Conservation (phyloP, 176 grass and related monocot genomes). For the Zea mays region Zm-B73-REFERENCE-NAM-5.0 NC_050104.1:114427001-114427500, state of each 20-base stretch:
- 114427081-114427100: slow-evolving; percentile 54
- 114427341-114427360: background rate
- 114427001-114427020: slow-evolving; percentile 67
- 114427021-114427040: slow-evolving; percentile 38
- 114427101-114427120: slow-evolving; percentile 94
- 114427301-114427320: background rate
- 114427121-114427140: slow-evolving; percentile 83
- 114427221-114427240: background rate
- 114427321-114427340: background rate
- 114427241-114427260: background rate
- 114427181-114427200: slow-evolving; percentile 98
- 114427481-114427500: background rate
- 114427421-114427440: background rate
- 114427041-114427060: slow-evolving; percentile 34
- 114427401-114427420: background rate
- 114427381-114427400: background rate
- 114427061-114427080: slow-evolving; percentile 9
- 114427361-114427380: background rate
- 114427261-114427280: background rate
- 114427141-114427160: slow-evolving; percentile 98
- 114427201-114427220: slow-evolving; percentile 73
- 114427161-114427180: slow-evolving; percentile 90
- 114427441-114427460: background rate
- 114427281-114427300: background rate
- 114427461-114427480: background rate